A percentile compares a stretch with the other conserved stretches of the same genome.
phyloP scores from a whole-genome alignment of 1,139 yeast species.

The Nadsonia starkeyi-henricii region DNA sequence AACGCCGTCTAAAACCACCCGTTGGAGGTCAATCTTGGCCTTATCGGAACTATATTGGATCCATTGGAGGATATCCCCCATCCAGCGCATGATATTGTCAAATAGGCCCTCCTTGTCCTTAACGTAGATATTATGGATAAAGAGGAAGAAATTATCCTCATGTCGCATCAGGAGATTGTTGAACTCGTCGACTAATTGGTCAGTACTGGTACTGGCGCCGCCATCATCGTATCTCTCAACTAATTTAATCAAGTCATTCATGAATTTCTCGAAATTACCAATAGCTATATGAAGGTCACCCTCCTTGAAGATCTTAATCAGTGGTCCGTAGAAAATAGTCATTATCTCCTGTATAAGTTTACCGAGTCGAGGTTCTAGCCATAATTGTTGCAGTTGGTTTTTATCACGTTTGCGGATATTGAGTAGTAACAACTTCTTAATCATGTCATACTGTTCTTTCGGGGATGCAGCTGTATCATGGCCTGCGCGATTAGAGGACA shows the following conservation, averaged over 20 bases:
- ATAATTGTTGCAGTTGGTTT: conserved; percentile 53
- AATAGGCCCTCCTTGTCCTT: conserved; percentile 69
- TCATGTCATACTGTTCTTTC: conserved; percentile 14
- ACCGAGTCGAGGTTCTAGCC: conserved; percentile 76
- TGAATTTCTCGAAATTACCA: conserved; percentile 55
- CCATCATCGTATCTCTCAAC: conserved; percentile 37
- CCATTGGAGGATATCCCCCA: conserved; percentile 44
- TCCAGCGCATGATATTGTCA: conserved; percentile 59
- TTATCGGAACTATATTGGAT: conserved; percentile 36
- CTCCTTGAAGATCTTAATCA: conserved; percentile 59
- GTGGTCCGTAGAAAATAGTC: conserved; percentile 70
- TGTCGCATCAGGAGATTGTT: conserved; percentile 54
- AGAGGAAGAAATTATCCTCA: conserved; percentile 54
- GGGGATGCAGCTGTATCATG: not conserved
- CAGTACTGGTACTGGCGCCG: conserved; percentile 31
- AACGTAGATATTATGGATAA: conserved; percentile 60
- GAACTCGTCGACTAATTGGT: conserved; percentile 48
- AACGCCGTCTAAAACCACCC: conserved; percentile 14
- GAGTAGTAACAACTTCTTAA: conserved; percentile 51
- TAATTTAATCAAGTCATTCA: conserved; percentile 51
- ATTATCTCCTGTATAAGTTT: conserved; percentile 56
- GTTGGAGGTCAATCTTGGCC: conserved; percentile 22
- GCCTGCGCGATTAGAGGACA: too few relatives aligned
- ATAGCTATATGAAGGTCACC: conserved; percentile 69
- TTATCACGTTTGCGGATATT: conserved; percentile 63